A percentile compares a stretch with the other conserved stretches of the same genome.
phyloP scores from a whole-genome alignment of 2,329 filamentous ascomycete genomes.

The Tetracladium maxilliforme region DNA sequence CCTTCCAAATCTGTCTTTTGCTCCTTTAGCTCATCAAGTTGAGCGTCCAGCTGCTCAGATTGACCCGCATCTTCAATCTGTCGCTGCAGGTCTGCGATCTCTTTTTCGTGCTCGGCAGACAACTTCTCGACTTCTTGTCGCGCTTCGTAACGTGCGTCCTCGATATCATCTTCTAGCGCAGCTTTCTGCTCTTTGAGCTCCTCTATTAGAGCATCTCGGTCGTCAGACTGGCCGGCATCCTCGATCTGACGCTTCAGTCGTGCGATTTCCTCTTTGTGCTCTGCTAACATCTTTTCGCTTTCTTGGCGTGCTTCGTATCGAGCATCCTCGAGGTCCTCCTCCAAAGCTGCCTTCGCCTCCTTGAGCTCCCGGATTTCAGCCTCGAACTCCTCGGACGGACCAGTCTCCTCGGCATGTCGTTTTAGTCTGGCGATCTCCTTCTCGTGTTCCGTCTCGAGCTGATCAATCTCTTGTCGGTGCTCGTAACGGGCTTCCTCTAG shows the following conservation, averaged over 20 bases:
- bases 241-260: slow-evolving; percentile 33
- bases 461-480: slow-evolving; percentile 42
- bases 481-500: slow-evolving; percentile 27
- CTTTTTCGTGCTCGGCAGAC: slow-evolving; percentile 50
- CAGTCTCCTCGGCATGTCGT: slow-evolving; percentile 64
- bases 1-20: too few relatives aligned
- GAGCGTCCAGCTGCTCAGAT: too few relatives aligned
- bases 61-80: too few relatives aligned
- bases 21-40: too few relatives aligned
- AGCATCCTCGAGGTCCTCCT: slow-evolving; percentile 45
- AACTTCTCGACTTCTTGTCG: slow-evolving; percentile 48
- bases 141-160: slow-evolving; percentile 42
- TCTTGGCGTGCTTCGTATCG: slow-evolving; percentile 36
- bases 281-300: slow-evolving; percentile 41
- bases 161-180: slow-evolving; percentile 31
- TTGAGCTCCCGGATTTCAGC: slow-evolving; percentile 35
- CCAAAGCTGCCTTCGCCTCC: slow-evolving; percentile 34
- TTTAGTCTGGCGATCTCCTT: slow-evolving; percentile 54
- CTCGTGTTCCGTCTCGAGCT: slow-evolving; percentile 38
- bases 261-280: slow-evolving; percentile 39
- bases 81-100: too few relatives aligned
- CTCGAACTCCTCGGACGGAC: slow-evolving; percentile 60
- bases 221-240: slow-evolving; percentile 16
- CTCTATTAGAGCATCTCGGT: slow-evolving; percentile 11
- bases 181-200: slow-evolving; percentile 40